Evolutionary conservation across 164 flowering plant genomes (phyloP), one percentile per base, ranked within the genome.

Genomic region (Taxillus chinensis): DNA sequence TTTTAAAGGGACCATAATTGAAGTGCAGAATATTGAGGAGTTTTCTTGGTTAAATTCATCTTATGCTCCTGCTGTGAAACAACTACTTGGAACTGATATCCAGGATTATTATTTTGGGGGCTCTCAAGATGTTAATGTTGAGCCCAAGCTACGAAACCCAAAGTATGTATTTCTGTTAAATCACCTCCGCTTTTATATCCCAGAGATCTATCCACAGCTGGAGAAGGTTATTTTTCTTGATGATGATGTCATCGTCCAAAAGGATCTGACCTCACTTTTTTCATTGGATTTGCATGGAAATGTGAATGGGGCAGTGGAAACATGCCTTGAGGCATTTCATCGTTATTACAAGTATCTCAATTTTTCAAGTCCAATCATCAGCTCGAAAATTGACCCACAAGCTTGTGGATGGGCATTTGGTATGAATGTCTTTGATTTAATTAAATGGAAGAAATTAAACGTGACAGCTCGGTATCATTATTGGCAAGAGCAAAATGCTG

Each of bases 401-500:
- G 81, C 93, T 40, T 89, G 96, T 66, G 92, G 83, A 27, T 88
- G 95, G 95, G 96, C 96, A 5, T 86, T 88, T 63, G 96, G 96
- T 38, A 82, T 89, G 93, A 89, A 89, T 65, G 78, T 89, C n/a
- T 89, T 89, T 68, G 96, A 89, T 68, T 66, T 89, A 70, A 67
- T 85, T 61, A 79, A 77, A 13, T 89, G 96, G 96, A 82, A 77
- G 68, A 82, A 82, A 59, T 77, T 75, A 2, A 87, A 89, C 61
- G 88, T 89, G 65, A 89, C 96, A 0, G 79, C 66, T 43, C 69
- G 76, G 38, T 89, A 89, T 74, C 93, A 80, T 71, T 80, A 78
- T 74, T 89, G 96, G 96, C 86, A 76, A 66, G 84, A 81, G 64
- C 87, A 84, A 67, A 89, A 89, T 72, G 70, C 66, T 13, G 90